Conservation (phyloP, 2,329 filamentous ascomycete species). For the Neonectria coccinea region DNA sequence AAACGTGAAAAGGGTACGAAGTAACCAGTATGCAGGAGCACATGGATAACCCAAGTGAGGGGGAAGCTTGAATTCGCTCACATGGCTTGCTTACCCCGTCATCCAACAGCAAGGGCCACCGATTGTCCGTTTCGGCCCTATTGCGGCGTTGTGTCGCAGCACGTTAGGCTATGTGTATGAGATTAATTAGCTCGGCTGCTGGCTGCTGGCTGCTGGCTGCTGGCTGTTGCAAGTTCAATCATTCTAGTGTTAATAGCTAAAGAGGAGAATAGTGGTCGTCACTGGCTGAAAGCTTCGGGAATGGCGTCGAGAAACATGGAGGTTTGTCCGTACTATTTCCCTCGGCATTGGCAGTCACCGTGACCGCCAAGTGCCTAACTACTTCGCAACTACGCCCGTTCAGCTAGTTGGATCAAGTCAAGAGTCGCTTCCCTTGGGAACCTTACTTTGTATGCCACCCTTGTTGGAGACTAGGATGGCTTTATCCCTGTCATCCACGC, state of each 20-base stretch:
- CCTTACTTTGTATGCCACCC: neutral
- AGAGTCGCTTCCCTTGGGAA: neutral
- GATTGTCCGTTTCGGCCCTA: conserved; percentile 18
- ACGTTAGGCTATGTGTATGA: neutral
- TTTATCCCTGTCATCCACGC: neutral
- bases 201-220: no score
- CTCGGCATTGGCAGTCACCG: neutral
- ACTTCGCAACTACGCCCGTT: neutral
- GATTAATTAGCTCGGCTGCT: neutral
- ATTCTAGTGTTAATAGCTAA: no score
- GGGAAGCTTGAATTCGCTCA: neutral
- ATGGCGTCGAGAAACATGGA: neutral
- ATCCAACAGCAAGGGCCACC: conserved; percentile 1
- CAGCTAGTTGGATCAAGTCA: neutral
- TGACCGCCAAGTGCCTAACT: neutral
- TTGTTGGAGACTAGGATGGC: neutral
- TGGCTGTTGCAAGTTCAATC: neutral
- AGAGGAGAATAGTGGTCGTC: no score
- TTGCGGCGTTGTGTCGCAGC: neutral
- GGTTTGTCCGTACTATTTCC: conserved; percentile 3
- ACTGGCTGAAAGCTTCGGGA: neutral
- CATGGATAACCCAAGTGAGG: no score
- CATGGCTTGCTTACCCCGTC: neutral
- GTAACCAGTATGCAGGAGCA: no score
- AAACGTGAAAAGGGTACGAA: neutral